phyloP scores from a whole-genome alignment of 1,139 yeast genomes.

The Geotrichum bryndzae region DNA sequence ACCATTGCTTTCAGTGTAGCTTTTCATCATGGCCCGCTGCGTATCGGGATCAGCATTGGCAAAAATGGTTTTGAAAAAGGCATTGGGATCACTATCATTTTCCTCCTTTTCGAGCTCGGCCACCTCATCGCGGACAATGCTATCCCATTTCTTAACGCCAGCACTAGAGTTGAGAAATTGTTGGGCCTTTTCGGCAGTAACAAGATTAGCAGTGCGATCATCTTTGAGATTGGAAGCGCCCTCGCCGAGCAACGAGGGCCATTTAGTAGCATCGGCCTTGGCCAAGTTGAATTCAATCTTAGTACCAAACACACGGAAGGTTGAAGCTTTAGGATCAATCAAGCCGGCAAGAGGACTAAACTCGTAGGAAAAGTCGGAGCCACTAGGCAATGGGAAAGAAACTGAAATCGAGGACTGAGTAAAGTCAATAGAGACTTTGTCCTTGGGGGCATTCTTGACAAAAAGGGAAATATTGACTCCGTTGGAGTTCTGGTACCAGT shows the following conservation, averaged over 20 bases:
- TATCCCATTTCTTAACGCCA: conserved; percentile 63
- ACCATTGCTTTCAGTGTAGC: conserved; percentile 89
- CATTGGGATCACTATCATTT: conserved; percentile 48
- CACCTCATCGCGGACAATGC: conserved; percentile 46
- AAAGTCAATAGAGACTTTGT: conserved; percentile 40
- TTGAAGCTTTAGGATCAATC: conserved; percentile 45
- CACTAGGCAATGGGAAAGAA: conserved; percentile 20
- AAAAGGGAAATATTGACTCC: conserved; percentile 64
- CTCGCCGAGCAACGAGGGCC: conserved; percentile 37
- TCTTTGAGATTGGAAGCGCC: conserved; percentile 17
- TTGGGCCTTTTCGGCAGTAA: conserved; percentile 15
- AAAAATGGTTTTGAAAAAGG: conserved; percentile 70
- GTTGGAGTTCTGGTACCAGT: conserved; percentile 69
- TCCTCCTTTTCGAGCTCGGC: conserved; percentile 44
- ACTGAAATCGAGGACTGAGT: conserved; percentile 32
- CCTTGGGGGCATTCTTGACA: conserved; percentile 55
- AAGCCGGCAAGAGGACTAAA: conserved; percentile 47
- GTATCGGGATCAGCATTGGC: conserved; percentile 83
- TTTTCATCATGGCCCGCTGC: conserved; percentile 92
- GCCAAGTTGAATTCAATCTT: conserved; percentile 62
- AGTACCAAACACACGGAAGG: conserved; percentile 55
- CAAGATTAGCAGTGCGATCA: conserved; percentile 18
- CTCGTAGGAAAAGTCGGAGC: conserved; percentile 20
- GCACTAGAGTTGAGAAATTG: conserved; percentile 44
- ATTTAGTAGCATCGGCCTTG: conserved; percentile 34